A percentile compares a stretch with the other conserved stretches of the same genome.
Conservation (phyloP, 129 eudicot species). For the Ambrosia artemisiifolia region DNA sequence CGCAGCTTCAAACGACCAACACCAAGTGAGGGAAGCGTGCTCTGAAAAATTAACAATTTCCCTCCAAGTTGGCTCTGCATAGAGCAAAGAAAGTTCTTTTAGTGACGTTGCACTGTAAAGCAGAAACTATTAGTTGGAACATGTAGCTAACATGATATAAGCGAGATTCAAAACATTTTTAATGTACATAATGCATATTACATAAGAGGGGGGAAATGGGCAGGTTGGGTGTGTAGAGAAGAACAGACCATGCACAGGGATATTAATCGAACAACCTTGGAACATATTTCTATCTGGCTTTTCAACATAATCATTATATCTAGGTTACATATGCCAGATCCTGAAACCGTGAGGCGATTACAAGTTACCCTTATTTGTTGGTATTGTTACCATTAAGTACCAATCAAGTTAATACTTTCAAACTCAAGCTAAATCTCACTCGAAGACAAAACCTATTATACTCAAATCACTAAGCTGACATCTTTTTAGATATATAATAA, state of each 20-base stretch:
- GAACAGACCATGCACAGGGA: background rate
- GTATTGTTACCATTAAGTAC: background rate
- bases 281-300: background rate
- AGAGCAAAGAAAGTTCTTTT: slow-evolving; percentile 5
- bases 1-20: slow-evolving; percentile 94
- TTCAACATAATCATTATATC: background rate
- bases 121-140: background rate
- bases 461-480: background rate
- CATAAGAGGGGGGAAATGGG: background rate
- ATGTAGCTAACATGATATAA: slow-evolving; percentile 3
- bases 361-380: background rate
- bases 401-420: background rate
- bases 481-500: background rate
- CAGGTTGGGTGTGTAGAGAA: background rate
- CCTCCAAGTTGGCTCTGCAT: slow-evolving; percentile 96
- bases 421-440: background rate
- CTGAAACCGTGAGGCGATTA: background rate
- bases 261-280: background rate
- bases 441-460: background rate
- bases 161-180: slow-evolving; percentile 14
- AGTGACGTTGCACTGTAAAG: background rate
- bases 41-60: slow-evolving; percentile 87
- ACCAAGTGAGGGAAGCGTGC: slow-evolving; percentile 93
- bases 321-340: background rate
- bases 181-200: background rate